phyloP scores from a whole-genome alignment of 2,329 filamentous ascomycete species.

The Magnaporthiopsis poae region DNA sequence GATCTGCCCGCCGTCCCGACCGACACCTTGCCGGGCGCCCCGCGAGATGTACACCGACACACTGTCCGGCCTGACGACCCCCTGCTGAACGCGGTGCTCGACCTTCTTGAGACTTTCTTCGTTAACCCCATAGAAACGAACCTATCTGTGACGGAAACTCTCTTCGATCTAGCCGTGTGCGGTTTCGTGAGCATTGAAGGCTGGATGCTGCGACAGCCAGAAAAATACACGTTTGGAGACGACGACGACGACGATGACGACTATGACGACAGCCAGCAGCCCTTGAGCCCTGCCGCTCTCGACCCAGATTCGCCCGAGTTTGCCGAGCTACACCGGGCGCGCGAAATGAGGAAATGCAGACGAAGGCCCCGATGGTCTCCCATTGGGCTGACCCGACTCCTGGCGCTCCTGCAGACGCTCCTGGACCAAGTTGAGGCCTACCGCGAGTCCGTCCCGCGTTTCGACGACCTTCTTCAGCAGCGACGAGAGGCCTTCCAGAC shows the following conservation, averaged over 20 bases:
- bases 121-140: constrained; percentile 88
- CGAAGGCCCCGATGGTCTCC: constrained; percentile 43
- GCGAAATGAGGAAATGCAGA: constrained; percentile 40
- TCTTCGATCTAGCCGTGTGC: constrained; percentile 75
- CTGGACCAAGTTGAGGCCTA: constrained; percentile 54
- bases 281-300: constrained; percentile 30
- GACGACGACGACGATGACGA: constrained; percentile 28
- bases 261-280: constrained; percentile 26
- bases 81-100: constrained; percentile 55
- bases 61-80: constrained; percentile 54
- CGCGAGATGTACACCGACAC: constrained; percentile 51
- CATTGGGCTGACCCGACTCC: constrained; percentile 41
- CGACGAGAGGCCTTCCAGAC: constrained; percentile 55
- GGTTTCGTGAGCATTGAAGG: constrained; percentile 76
- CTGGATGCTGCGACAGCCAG: constrained; percentile 74
- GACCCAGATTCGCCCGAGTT: constrained; percentile 31
- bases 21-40: constrained; percentile 48
- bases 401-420: constrained; percentile 49
- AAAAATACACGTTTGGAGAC: constrained; percentile 45
- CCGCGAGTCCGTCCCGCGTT: constrained; percentile 56
- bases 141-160: constrained; percentile 70
- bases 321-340: constrained; percentile 34
- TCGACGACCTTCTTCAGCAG: constrained; percentile 60
- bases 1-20: constrained; percentile 42
- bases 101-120: constrained; percentile 68